Evolutionary conservation across 2,329 filamentous ascomycete species (phyloP), one percentile per base, ranked within the genome.

Genomic region (Lojkania enalia): DNA sequence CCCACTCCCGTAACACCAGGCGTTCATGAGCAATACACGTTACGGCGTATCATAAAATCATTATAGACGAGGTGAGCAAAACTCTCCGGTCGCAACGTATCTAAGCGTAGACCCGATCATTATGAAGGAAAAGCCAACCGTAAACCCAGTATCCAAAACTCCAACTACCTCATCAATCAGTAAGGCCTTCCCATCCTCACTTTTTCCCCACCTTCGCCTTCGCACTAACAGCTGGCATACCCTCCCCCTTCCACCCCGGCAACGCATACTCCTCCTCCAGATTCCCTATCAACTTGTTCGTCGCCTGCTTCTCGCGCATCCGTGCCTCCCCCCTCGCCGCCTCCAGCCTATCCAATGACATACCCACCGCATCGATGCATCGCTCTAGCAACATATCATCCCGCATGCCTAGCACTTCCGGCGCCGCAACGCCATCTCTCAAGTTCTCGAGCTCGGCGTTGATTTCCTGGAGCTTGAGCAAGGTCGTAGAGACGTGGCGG

Each of bases 391-490:
- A 86, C 7, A 89, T 75, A 20, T 75, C 71, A 3, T 70, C 66
- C 5, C 72, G 71, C 19, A 74, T 77, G 1, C 77, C 77, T 9
- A 84, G 58, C 7, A 86, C 66, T 52, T 83, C 84, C 0, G 88
- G 86, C 44, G 80, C 78, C 0, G 81, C 83, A 7, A 91, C 85
- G 4, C 85, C 74, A 48, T 90, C 86, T 16, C 86, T 75, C 54
- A 95, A 66, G 57, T 90, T 86, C 53, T 85, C 83, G 11, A 95
- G 71, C 33, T 83, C 83, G 2, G 82, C 79, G 55, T 84, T 80
- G 49, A 94, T 92, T 43, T 81, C 81, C 66, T 88, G 81, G 25
- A 94, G 76, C 58, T 90, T 88, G 31, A 89, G 71, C 13, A 94
- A 74, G 0, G 90, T 83, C 2, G 77, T 77, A 13, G 74, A 79